Conservation (phyloP, 1,139 yeast genomes). For the Taphrina deformans region DNA sequence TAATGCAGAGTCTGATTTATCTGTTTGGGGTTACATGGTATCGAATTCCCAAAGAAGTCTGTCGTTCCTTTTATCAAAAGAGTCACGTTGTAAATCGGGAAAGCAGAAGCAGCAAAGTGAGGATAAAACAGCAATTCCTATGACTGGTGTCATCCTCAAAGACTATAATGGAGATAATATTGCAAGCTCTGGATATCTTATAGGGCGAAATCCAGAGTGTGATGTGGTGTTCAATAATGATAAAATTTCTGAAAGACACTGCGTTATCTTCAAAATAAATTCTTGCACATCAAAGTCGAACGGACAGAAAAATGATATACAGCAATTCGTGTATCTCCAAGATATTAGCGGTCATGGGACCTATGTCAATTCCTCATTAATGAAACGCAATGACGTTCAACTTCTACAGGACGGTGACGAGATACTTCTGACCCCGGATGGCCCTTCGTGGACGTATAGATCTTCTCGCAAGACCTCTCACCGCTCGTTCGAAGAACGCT, state of each 20-base stretch:
- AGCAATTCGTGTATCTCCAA: conserved; percentile 18
- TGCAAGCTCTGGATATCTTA: conserved; percentile 30
- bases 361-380: conserved; percentile 12
- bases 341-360: conserved; percentile 31
- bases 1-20: background rate
- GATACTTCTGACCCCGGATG: conserved; percentile 1
- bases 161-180: conserved; percentile 32
- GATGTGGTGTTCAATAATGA: conserved; percentile 17
- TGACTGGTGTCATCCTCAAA: conserved; percentile 15
- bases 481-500: conserved; percentile 20
- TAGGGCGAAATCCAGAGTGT: conserved; percentile 24
- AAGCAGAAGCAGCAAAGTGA: background rate
- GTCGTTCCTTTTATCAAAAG: conserved; percentile 23
- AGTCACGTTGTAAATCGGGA: conserved; percentile 16
- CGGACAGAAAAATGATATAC: conserved; percentile 1
- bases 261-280: conserved; percentile 27
- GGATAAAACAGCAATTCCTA: background rate
- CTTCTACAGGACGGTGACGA: conserved; percentile 15
- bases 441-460: conserved; percentile 17
- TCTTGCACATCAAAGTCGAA: background rate
- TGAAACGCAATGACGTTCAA: conserved; percentile 14
- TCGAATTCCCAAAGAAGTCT: background rate
- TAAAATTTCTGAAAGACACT: conserved; percentile 20
- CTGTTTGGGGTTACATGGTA: conserved; percentile 30
- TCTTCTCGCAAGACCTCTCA: conserved; percentile 2